Evolutionary conservation across 768 basidiomycete genomes (phyloP).

Genomic region (Favolaschia claudopus): DNA sequence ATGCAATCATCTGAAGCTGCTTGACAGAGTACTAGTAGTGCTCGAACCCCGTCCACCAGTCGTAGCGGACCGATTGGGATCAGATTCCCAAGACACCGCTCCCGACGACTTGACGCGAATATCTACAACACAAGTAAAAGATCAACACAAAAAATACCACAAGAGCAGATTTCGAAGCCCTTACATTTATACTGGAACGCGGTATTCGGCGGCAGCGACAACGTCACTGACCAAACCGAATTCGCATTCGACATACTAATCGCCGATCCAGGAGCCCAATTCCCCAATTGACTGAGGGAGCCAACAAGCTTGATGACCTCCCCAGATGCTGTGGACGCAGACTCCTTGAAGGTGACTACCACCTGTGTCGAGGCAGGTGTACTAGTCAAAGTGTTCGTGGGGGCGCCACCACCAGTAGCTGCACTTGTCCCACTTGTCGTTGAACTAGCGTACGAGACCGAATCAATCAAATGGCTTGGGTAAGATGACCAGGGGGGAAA

Average conservation of each 20-base stretch:
- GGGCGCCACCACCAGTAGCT: neutral
- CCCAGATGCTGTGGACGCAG: slow-evolving; percentile 5
- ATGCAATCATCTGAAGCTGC: slow-evolving; percentile 7
- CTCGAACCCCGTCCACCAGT: slow-evolving; percentile 5
- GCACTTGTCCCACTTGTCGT: slow-evolving; percentile 11
- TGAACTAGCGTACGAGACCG: no score
- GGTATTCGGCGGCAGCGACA: slow-evolving; percentile 15
- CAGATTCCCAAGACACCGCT: slow-evolving; percentile 21
- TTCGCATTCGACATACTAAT: slow-evolving; percentile 3
- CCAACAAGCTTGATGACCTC: slow-evolving; percentile 20
- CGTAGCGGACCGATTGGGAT: slow-evolving; percentile 18
- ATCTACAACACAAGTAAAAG: neutral
- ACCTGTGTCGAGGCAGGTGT: neutral
- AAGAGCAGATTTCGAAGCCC: no score
- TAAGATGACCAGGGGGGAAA: no score
- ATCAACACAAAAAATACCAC: neutral
- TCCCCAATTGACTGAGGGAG: slow-evolving; percentile 11
- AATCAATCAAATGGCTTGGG: no score
- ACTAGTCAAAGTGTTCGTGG: neutral
- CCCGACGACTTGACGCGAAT: slow-evolving; percentile 13
- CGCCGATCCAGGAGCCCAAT: slow-evolving; percentile 17
- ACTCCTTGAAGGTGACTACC: slow-evolving; percentile 15
- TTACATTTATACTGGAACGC: slow-evolving; percentile 25
- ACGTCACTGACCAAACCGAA: slow-evolving; percentile 20
- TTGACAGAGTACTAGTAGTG: slow-evolving; percentile 10